Percentiles rank a stretch among this genome's conserved stretches.
Conservation (phyloP, 177 flowering plant genomes). For the Tripterygium wilfordii region DNA sequence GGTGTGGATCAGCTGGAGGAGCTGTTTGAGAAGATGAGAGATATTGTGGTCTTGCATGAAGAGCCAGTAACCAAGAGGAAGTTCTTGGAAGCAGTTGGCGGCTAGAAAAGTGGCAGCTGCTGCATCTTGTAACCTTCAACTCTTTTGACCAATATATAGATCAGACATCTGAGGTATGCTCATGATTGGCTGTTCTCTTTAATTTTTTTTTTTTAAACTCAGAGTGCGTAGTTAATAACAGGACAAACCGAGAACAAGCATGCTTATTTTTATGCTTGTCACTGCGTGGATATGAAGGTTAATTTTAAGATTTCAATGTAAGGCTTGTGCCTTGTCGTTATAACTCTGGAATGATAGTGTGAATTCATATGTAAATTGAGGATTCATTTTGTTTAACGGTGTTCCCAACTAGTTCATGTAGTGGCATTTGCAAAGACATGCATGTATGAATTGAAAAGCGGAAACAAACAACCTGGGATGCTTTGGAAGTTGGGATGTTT, state of each 20-base stretch:
- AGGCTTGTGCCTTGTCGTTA: neutral
- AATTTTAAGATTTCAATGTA: slow-evolving; percentile 7
- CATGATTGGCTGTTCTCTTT: neutral
- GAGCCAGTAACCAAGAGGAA: slow-evolving; percentile 60
- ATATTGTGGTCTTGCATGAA: slow-evolving; percentile 59
- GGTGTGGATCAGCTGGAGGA: slow-evolving; percentile 67
- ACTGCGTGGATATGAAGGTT: slow-evolving; percentile 7
- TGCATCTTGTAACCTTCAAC: neutral
- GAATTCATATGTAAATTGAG: neutral
- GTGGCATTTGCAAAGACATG: too few relatives aligned
- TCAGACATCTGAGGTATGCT: slow-evolving; percentile 1
- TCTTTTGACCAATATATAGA: too few relatives aligned
- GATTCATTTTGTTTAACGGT: neutral
- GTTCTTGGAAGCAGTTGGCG: slow-evolving; percentile 56
- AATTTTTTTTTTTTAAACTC: neutral
- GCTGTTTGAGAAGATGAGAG: slow-evolving; percentile 63
- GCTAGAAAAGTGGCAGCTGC: slow-evolving; percentile 11
- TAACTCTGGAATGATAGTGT: neutral
- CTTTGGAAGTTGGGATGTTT: too few relatives aligned
- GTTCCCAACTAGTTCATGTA: neutral
- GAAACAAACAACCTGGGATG: too few relatives aligned
- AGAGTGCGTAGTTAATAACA: slow-evolving; percentile 1
- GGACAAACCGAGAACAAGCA: neutral
- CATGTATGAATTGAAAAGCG: too few relatives aligned
- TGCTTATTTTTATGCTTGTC: slow-evolving; percentile 1